A percentile compares a stretch with the other conserved stretches of the same genome.
These are phyloP conservation scores for Porpolomopsis calyptriformis DNA, from an alignment of 768 basidiomycete species.

Conservation along the genomic window DNA sequence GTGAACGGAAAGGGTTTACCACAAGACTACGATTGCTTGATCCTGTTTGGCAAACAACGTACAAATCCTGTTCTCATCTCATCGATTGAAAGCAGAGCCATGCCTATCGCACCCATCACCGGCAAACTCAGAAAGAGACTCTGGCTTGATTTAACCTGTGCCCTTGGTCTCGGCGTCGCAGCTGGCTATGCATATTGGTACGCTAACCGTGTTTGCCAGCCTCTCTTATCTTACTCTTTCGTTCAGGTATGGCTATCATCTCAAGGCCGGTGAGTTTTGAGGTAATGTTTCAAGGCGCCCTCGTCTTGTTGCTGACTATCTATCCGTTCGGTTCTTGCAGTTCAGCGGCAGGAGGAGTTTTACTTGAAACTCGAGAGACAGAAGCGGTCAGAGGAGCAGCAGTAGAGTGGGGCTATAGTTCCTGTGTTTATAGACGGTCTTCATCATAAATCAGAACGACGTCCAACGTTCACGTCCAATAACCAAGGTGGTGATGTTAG, in stretches of 20 bases:
- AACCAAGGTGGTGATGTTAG: too few relatives aligned
- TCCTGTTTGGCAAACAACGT: neutral
- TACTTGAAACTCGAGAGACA: constrained; percentile 78
- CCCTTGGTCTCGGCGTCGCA: constrained; percentile 66
- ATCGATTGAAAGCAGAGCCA: constrained; percentile 26
- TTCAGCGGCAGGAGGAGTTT: constrained; percentile 73
- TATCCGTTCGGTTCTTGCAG: constrained; percentile 28
- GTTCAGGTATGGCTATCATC: constrained; percentile 72
- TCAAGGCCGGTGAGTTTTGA: constrained; percentile 55
- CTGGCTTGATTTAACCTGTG: constrained; percentile 72
- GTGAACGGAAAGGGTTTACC: neutral
- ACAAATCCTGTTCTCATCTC: constrained; percentile 10
- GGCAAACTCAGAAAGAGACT: constrained; percentile 90
- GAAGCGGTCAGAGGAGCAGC: constrained; percentile 16
- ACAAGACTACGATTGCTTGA: neutral
- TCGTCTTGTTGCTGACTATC: neutral
- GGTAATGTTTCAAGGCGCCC: neutral
- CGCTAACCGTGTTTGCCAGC: constrained; percentile 19
- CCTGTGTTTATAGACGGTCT: too few relatives aligned
- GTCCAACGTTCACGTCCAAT: too few relatives aligned
- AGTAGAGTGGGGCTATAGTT: neutral
- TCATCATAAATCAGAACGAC: too few relatives aligned
- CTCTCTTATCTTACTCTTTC: constrained; percentile 14
- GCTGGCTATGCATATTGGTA: constrained; percentile 80
- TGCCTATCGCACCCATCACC: constrained; percentile 86